phyloP scores from a whole-genome alignment of 1,284 basidiomycete genomes.

The Calocybe gambosa region DNA sequence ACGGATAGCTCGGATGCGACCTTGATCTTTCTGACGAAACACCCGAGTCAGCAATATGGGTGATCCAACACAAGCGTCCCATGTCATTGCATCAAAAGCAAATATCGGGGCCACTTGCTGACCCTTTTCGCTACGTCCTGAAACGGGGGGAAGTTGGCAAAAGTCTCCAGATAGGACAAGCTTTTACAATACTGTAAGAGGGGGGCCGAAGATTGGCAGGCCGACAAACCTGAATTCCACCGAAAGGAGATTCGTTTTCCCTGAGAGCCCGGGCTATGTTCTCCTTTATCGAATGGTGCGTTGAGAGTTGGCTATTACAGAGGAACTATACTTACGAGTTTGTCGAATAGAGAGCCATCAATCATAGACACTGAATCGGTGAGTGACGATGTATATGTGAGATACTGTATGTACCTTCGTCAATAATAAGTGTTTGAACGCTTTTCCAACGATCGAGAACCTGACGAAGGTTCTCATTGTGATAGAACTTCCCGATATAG shows the following conservation, averaged over 20 bases:
- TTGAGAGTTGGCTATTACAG: background rate
- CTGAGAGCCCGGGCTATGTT: constrained; percentile 61
- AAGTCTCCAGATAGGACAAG: constrained; percentile 88
- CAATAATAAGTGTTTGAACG: constrained; percentile 76
- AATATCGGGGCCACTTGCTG: constrained; percentile 48
- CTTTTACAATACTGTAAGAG: constrained; percentile 29
- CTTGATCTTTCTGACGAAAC: constrained; percentile 59
- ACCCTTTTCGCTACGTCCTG: constrained; percentile 26
- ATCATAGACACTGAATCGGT: constrained; percentile 75
- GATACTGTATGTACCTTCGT: constrained; percentile 61
- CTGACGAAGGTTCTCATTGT: constrained; percentile 58
- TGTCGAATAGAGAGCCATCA: constrained; percentile 80
- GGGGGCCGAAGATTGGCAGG: background rate
- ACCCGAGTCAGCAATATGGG: constrained; percentile 60
- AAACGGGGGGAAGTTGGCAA: constrained; percentile 89
- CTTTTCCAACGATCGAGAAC: constrained; percentile 66
- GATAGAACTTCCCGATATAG: constrained; percentile 53
- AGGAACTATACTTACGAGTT: constrained; percentile 41
- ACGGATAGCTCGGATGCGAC: constrained; percentile 25
- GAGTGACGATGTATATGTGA: constrained; percentile 1
- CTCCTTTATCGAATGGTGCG: constrained; percentile 23
- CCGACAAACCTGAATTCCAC: constrained; percentile 78
- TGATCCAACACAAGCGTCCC: constrained; percentile 53
- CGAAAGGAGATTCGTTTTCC: constrained; percentile 62
- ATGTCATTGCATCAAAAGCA: constrained; percentile 80